Percentiles rank a stretch among this genome's conserved stretches.
These are phyloP conservation scores for Collariella sp. DNA, from an alignment of 495 filamentous ascomycete species.

Conservation along the genomic window DNA sequence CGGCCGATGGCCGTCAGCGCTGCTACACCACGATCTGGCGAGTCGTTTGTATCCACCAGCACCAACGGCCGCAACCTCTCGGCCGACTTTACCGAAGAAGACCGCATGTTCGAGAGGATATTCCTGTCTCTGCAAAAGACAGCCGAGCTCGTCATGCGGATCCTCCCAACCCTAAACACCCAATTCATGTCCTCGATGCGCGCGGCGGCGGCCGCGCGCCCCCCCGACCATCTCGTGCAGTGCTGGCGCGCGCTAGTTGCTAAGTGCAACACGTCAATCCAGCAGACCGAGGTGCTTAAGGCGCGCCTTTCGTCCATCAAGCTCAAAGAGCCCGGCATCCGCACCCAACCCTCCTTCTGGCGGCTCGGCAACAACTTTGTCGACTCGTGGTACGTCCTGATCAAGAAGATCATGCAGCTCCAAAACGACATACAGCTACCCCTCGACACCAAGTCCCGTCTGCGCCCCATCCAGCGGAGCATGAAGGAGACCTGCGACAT, in stretches of 20 bases:
- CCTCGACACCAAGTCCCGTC: constrained; percentile 55
- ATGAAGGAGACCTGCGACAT: constrained; percentile 66
- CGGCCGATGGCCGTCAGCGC: constrained; percentile 45
- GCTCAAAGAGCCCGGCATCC: constrained; percentile 68
- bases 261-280: constrained; percentile 54
- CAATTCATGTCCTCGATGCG: constrained; percentile 50
- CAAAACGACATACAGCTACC: constrained; percentile 55
- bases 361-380: constrained; percentile 69
- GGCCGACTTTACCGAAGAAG: constrained; percentile 60
- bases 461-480: constrained; percentile 66
- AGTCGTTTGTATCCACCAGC: constrained; percentile 60
- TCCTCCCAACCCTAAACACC: constrained; percentile 54
- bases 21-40: constrained; percentile 65
- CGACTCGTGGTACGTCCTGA: constrained; percentile 64
- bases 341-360: constrained; percentile 76
- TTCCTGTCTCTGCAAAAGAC: constrained; percentile 62
- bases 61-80: constrained; percentile 33
- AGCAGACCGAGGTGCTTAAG: constrained; percentile 60
- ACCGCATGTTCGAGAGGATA: constrained; percentile 71
- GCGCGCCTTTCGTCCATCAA: constrained; percentile 66
- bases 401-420: constrained; percentile 57
- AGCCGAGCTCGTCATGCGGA: constrained; percentile 55
- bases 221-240: constrained; percentile 46
- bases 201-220: constrained; percentile 33
- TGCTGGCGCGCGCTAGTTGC: constrained; percentile 62